A percentile compares a stretch with the other conserved stretches of the same genome.
phyloP scores from a whole-genome alignment of 495 filamentous ascomycete species.

The Penicillium desertorum region DNA sequence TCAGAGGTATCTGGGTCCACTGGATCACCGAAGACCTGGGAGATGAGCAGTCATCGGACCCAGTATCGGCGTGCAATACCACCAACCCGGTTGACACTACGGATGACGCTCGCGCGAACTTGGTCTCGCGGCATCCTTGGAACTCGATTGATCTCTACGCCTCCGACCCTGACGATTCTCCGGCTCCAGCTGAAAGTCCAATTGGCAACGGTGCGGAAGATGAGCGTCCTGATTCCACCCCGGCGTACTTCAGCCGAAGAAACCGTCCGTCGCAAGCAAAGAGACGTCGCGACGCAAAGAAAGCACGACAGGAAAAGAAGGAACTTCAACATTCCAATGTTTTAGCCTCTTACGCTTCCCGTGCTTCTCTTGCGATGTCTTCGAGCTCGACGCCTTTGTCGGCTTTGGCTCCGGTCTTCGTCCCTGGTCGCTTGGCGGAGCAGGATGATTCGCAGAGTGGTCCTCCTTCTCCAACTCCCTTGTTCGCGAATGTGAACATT shows the following conservation, averaged over 20 bases:
- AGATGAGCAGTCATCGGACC: background rate
- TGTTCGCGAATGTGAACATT: background rate
- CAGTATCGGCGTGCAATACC: background rate
- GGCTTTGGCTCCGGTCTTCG: constrained; percentile 3
- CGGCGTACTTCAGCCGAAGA: background rate
- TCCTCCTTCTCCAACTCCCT: background rate
- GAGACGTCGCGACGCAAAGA: background rate
- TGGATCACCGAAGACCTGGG: background rate
- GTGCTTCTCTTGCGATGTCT: background rate
- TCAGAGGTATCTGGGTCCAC: background rate
- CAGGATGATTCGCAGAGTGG: constrained; percentile 4
- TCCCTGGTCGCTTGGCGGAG: background rate
- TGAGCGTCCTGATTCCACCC: background rate
- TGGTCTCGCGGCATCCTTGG: constrained; percentile 1
- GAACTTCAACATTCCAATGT: background rate
- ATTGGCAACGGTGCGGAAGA: constrained; percentile 1
- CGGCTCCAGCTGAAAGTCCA: background rate
- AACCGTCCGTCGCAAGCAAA: constrained; percentile 3
- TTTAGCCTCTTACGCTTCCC: background rate
- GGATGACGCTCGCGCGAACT: background rate
- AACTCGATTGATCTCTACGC: background rate
- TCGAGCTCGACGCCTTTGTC: background rate
- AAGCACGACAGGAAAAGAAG: background rate
- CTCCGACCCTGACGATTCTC: background rate
- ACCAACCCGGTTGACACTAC: background rate